Percentiles rank a stretch among this genome's conserved stretches.
phyloP scores from a whole-genome alignment of 768 basidiomycete species.

The Boletus pseudopeckii region DNA sequence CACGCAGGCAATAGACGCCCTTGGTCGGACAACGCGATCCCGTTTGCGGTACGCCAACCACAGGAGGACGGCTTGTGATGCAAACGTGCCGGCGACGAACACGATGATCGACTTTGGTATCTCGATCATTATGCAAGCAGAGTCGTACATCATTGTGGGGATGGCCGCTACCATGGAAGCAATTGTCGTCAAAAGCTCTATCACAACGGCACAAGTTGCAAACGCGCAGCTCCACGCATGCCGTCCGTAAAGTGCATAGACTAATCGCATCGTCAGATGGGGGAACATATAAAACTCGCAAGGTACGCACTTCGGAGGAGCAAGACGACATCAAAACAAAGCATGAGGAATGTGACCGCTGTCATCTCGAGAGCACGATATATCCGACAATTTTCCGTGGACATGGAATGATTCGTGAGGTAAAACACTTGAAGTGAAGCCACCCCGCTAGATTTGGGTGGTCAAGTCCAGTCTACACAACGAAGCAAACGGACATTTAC shows the following conservation, averaged over 20 bases:
- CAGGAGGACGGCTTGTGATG: conserved; percentile 17
- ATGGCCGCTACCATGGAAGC: not conserved
- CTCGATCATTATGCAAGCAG: conserved; percentile 7
- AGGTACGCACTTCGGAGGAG: conserved; percentile 22
- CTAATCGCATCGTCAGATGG: conserved; percentile 5
- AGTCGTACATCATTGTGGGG: conserved; percentile 12
- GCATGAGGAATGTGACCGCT: conserved; percentile 8
- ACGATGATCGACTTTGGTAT: conserved; percentile 1
- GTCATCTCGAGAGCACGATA: conserved; percentile 16
- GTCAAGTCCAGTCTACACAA: not conserved
- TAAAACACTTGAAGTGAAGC: conserved; percentile 5
- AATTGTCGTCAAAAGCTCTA: conserved; percentile 8
- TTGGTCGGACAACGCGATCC: not conserved
- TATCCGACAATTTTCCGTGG: conserved; percentile 7
- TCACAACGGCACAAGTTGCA: conserved; percentile 3
- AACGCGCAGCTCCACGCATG: not conserved
- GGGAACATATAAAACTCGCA: not conserved
- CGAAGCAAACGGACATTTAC: conserved; percentile 1
- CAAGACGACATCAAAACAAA: conserved; percentile 17
- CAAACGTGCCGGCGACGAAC: conserved; percentile 6
- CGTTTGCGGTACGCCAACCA: conserved; percentile 18
- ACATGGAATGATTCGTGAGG: not conserved
- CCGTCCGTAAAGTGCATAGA: conserved; percentile 18
- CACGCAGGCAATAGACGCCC: conserved; percentile 8
- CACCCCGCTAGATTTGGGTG: conserved; percentile 2